Evolutionary conservation across 495 filamentous ascomycete species (phyloP), one percentile per base, ranked within the genome.

Genomic region (Xylaria sp.): DNA sequence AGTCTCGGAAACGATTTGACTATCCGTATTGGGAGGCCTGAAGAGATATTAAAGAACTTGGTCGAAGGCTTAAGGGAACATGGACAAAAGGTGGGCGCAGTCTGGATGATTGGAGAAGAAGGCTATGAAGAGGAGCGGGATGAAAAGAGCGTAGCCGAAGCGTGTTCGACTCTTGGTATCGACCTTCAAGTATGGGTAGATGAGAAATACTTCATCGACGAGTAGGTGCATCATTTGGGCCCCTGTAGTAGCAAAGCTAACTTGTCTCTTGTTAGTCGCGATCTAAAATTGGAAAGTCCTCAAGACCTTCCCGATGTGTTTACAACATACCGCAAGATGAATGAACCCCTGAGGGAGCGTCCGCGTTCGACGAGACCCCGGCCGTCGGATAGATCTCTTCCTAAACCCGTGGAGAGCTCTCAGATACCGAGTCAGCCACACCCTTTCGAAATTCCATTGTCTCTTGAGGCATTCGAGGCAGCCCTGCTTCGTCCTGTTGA

Each of bases 121-220:
- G 87, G 88, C 0, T 81, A 81, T 11, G 91, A 93, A 73, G 91
- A 93, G 79, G 85, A 86, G 75, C 68, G 70, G 5, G 90, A 93
- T 58, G 88, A 93, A 72, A 76, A 79, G 55, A 80, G 80, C 7
- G 81, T 92, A 11, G 78, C 79, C 33, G 75, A 79, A 15, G 71
- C 87, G 8, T 87, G 88, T 50, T 73, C 83, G 44, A 74, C 77
- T 9, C 77, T 83, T 21, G 84, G 82, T 33, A 79, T 86, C 15
- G 82, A 88, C 9, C 91, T 90, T 75, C 87, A 84, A 77, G 44
- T 86, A 6, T 92, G 88, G 85, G 79, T 78, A 0, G 91, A 94
- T 71, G 91, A 92, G 75, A 93, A 92, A 76, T 93, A 92, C 75
- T 88, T 90, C 63, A 85, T 93, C 59, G 87, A 93, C 72, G 89